These are phyloP conservation scores for Mycena rosella DNA, from an alignment of 768 basidiomycete genomes.

Conservation along the genomic window DNA sequence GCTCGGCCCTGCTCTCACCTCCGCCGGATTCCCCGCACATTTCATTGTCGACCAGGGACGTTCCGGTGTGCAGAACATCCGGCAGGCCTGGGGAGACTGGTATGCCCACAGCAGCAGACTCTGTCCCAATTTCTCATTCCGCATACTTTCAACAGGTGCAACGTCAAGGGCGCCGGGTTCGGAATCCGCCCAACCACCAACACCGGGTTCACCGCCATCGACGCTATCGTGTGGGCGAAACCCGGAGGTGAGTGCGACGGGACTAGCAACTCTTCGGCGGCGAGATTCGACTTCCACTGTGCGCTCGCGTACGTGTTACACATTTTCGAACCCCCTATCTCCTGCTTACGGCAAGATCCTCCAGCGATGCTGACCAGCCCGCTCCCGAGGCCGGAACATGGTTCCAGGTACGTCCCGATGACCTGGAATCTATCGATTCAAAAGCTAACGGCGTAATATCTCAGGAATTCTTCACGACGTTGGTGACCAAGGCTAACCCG, in stretches of 20 bases:
- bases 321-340: neutral
- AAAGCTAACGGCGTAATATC: neutral
- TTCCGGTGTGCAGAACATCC: constrained; percentile 72
- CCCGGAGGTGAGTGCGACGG: constrained; percentile 61
- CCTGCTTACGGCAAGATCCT: constrained; percentile 20
- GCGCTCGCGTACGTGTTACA: constrained; percentile 55
- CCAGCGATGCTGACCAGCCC: constrained; percentile 64
- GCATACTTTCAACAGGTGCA: constrained; percentile 51
- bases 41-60: constrained; percentile 80
- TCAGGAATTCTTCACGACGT: constrained; percentile 66
- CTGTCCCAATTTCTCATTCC: neutral
- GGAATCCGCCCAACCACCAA: constrained; percentile 52
- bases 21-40: constrained; percentile 65
- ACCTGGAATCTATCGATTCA: neutral
- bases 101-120: neutral
- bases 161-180: constrained; percentile 71
- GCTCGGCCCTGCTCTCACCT: constrained; percentile 59
- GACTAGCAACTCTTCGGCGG: constrained; percentile 51
- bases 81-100: constrained; percentile 74
- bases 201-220: constrained; percentile 53
- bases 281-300: constrained; percentile 50
- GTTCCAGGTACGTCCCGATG: constrained; percentile 61
- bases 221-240: constrained; percentile 61
- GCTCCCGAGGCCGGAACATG: constrained; percentile 75
- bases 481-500: constrained; percentile 68